Evolutionary conservation across 2,329 filamentous ascomycete genomes (phyloP).

Genomic region (Fusarium domesticum): DNA sequence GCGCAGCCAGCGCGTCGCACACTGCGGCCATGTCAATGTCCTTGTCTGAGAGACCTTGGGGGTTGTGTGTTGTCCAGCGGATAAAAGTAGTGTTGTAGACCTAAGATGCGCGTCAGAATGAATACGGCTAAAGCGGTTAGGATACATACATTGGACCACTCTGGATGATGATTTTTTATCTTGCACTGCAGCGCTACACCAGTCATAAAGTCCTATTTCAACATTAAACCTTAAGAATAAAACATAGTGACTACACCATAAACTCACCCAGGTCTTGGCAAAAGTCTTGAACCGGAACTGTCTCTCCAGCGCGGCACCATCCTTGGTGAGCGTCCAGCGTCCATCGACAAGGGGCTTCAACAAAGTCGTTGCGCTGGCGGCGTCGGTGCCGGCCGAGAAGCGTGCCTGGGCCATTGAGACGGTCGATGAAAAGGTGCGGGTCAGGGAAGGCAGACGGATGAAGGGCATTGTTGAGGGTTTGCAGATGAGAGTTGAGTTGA

Average conservation of each 20-base stretch:
- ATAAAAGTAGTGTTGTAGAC: slow-evolving; percentile 69
- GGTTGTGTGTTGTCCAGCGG: slow-evolving; percentile 70
- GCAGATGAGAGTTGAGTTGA: slow-evolving; percentile 1
- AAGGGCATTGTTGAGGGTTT: slow-evolving; percentile 14
- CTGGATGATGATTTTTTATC: slow-evolving; percentile 67
- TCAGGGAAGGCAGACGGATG: slow-evolving; percentile 8
- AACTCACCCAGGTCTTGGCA: slow-evolving; percentile 60
- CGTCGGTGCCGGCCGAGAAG: slow-evolving; percentile 49
- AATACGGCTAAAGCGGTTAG: no score
- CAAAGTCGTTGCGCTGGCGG: slow-evolving; percentile 33
- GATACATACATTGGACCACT: slow-evolving; percentile 67
- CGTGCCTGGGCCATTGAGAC: slow-evolving; percentile 30
- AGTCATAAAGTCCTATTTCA: slow-evolving; percentile 72
- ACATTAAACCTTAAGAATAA: slow-evolving; percentile 5
- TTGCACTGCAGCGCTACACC: slow-evolving; percentile 66
- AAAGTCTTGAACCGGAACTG: slow-evolving; percentile 64
- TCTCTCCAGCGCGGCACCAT: slow-evolving; percentile 56
- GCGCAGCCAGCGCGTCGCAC: slow-evolving; percentile 58
- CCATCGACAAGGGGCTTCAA: slow-evolving; percentile 41
- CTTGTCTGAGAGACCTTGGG: slow-evolving; percentile 60
- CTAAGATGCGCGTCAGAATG: no score
- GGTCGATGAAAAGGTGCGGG: slow-evolving; percentile 16
- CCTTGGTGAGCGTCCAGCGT: slow-evolving; percentile 50
- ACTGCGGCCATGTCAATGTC: slow-evolving; percentile 60
- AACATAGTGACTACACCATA: neutral